Percentiles rank a stretch among this genome's conserved stretches.
These are phyloP conservation scores for Trichophaea hybrida DNA, from an alignment of 2,329 filamentous ascomycete genomes.

Conservation along the genomic window DNA sequence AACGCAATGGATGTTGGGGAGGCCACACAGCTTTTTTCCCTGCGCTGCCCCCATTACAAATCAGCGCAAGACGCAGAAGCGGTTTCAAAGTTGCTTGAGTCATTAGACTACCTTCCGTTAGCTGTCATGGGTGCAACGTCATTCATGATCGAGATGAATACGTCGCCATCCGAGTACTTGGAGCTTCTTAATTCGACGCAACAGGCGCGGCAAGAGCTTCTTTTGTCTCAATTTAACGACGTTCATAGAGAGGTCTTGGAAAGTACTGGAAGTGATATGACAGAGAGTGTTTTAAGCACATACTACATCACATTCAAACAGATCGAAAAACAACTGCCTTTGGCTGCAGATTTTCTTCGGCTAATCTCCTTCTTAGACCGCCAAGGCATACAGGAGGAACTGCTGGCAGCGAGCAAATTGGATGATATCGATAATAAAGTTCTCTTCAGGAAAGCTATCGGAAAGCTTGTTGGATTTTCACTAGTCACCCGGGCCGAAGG, in stretches of 20 bases:
- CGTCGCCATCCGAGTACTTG: not conserved
- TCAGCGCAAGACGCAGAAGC: not conserved
- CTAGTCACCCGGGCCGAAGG: not conserved
- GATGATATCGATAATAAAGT: not conserved
- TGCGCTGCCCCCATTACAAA: not conserved
- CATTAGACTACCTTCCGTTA: slow-evolving; percentile 8
- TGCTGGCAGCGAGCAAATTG: not conserved
- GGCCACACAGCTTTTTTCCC: not conserved
- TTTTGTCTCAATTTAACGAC: not conserved
- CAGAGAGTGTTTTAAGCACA: slow-evolving; percentile 1
- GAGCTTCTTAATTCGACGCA: not conserved
- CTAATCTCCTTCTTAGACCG: not conserved
- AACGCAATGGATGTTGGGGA: not conserved
- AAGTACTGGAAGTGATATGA: not conserved
- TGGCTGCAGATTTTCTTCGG: not conserved
- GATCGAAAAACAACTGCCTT: not conserved
- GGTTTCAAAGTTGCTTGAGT: not conserved
- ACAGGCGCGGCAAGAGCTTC: not conserved
- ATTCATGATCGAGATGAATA: not conserved
- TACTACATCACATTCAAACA: slow-evolving; percentile 4
- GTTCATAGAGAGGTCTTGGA: not conserved
- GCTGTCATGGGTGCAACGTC: not conserved
- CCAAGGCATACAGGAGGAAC: not conserved
- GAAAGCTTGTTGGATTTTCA: not conserved
- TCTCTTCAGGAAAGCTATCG: not conserved